Conservation (phyloP, 169 alveolate genomes). For the Plasmodium ovale region DNA sequence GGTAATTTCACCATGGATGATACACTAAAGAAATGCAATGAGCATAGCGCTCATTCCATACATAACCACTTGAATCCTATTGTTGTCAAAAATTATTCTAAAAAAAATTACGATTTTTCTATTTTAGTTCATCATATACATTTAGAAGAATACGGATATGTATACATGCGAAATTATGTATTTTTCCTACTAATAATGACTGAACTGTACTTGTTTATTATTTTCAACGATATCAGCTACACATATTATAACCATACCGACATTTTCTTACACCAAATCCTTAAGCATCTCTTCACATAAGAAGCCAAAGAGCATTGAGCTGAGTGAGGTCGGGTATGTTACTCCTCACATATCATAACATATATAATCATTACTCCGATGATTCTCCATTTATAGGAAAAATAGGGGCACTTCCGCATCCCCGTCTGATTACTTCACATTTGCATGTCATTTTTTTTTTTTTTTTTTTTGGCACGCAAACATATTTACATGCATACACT, state of each 20-base stretch:
- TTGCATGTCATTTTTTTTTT: too few species aligned
- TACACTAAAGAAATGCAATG: background rate
- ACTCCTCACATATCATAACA: too few species aligned
- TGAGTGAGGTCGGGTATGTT: too few species aligned
- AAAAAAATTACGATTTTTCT: conserved; percentile 58
- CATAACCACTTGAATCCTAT: conserved; percentile 42
- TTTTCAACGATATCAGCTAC: conserved; percentile 35
- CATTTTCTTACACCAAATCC: conserved; percentile 53
- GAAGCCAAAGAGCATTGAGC: too few species aligned
- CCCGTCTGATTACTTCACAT: too few species aligned
- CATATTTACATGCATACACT: too few species aligned
- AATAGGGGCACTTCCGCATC: too few species aligned
- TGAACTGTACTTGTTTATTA: conserved; percentile 30
- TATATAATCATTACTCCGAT: too few species aligned
- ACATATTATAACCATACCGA: conserved; percentile 66
- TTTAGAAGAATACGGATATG: conserved; percentile 52
- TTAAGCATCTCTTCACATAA: conserved; percentile 54
- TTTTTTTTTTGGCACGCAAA: too few species aligned
- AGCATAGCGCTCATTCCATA: background rate
- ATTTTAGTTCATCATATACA: conserved; percentile 38
- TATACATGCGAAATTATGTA: conserved; percentile 42
- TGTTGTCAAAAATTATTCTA: conserved; percentile 33
- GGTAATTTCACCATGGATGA: background rate
- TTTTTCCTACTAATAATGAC: conserved; percentile 52
- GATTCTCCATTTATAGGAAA: too few species aligned